Evolutionary conservation across 495 filamentous ascomycete species (phyloP), one percentile per base, ranked within the genome.

Genomic region (Aspergillus ellipticus): DNA sequence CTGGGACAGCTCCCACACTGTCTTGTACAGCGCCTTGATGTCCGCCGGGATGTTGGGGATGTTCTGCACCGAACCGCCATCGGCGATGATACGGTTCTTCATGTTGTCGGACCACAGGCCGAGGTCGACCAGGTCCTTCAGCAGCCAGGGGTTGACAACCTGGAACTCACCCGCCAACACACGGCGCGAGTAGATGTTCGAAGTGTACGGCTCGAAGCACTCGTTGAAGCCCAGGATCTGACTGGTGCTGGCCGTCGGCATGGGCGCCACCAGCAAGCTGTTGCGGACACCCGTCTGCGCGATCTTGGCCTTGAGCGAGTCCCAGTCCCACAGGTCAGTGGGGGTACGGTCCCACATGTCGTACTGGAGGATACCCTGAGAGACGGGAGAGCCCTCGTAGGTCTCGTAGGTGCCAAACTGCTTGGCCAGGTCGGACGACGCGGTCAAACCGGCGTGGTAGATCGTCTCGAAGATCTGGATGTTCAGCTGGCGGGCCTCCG

Each of bases 31-130:
- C 8, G 88, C 83, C 80, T 97, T 98, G 82, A 96, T 89, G 60
- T 97, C 94, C 24, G 87, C 82, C 33, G 94, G 94, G 54, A 98
- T 96, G 74, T 93, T 96, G 62, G 92, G 87, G 58, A 98, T 90
- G 74, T 92, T 91, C 75, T 97, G 94, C 58, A 98, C 92, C 7
- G 91, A 96, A 49, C 94, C 94, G 59, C 90, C 91, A 47, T 94
- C 93, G 57, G 94, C 87, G 64, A 98, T 97, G 80, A 98, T 98
- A 61, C 94, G 90, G 79, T 98, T 98, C 83, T 98, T 98, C 94
- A 98, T 98, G 80, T 91, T 92, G 75, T 98, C 94, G 33, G 92
- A 96, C 94, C 94, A 98, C 28, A 98, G 82, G 58, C 94, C 94
- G 79, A 97, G 88, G 63, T 98, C 94, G 55, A 98, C 94, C 15